Base-by-base conservation (phyloP, 108 stramenopile genomes). In the Pelagomonas calceolata region DNA sequence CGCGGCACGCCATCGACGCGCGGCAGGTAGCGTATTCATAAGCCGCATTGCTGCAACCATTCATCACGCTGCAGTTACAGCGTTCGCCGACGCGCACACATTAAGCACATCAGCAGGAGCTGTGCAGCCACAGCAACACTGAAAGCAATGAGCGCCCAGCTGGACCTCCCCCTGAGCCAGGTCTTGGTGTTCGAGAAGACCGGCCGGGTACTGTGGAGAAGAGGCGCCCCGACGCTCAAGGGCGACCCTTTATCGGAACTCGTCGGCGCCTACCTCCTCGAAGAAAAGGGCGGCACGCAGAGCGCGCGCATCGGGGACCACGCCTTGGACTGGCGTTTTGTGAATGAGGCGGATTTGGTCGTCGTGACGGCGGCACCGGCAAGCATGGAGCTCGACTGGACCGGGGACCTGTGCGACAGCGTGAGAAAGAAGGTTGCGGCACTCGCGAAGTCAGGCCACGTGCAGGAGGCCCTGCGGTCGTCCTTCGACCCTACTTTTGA, bases 181-280 rank as follows among this genome's bases (percentile, higher is more conserved):
- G 81, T 79, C 36, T 37, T 44, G 67, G 60, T 82, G 12, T 82
- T 82, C 65, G 72, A 51, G 35, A 82, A 77, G 36, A 73, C 65
- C 31, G 82, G 82, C 10, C 30, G 76, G 64, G 81, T 82, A 30
- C 71, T 82, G 30, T 82, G 75, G 80, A 73, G 72, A 32, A 66
- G 79, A 34, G 76, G 63, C 30, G 34, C 79, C 71, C 67, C 66
- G 15, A 77, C 68, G 63, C 75, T 82, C 30, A 81, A 81, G 34
- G 82, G 81, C 21, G 37, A 70, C 30, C 82, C 81, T 4, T 76
- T 82, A n/a, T 67, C 79, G 32, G 78, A 76, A 21, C 79, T 82
- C 16, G 73, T 82, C 36, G 43, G 72, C 66, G 74, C 76, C 29
- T 78, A 81, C 14, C 81, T 82, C 33, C 79, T 82, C 5, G 82